Base-by-base conservation (phyloP, 2,329 filamentous ascomycete species). In the Botrytis medusae region DNA sequence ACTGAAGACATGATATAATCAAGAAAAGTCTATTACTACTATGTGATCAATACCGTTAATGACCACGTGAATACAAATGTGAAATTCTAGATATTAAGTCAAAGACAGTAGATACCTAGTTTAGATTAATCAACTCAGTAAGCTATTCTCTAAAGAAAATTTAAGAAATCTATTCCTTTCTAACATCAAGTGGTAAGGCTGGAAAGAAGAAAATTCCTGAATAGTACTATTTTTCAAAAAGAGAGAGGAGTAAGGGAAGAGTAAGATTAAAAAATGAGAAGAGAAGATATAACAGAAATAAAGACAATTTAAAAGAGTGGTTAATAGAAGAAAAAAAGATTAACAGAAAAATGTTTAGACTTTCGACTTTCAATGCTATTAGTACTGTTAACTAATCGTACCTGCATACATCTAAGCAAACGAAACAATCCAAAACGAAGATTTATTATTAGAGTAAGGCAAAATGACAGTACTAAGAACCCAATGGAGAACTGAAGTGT, bases 381-480 rank as follows among this genome's bases (percentile, higher is more conserved):
- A 48, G 20, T 10, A 22, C 8, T 4, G 40, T 4, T 3, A 22
- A 18, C 20, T 46, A 9, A 20, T 9, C 2, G 7, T 1, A 46
- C 18, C 44, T 37, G 34, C 8, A 46, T 20, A 46, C 22, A 48
- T 48, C 46, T 10, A 48, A 25, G 22, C 6, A 25, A 48, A 48
- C 4, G 4, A 25, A 25, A 51, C 22, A 51, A 51, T 25, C 46
- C 20, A 25, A 25, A 25, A 6, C 22, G 22, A 51, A 51, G 1
- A 1, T 4, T 25, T 12, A 0, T 25, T 25, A 51, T 12, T 25
- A 4, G 10, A 25, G 0, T 25, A 51, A 3, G 0, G 22, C 4
- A 3, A 51, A 4, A 2, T 25, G 4, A 48, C 9, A 10, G 9
- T 12, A 25, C 10, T 2, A 25, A 51, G 9, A 51, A 2, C 1